Conservation (phyloP, 352 stramenopile genomes). For the Thraustochytrium sp. region DNA sequence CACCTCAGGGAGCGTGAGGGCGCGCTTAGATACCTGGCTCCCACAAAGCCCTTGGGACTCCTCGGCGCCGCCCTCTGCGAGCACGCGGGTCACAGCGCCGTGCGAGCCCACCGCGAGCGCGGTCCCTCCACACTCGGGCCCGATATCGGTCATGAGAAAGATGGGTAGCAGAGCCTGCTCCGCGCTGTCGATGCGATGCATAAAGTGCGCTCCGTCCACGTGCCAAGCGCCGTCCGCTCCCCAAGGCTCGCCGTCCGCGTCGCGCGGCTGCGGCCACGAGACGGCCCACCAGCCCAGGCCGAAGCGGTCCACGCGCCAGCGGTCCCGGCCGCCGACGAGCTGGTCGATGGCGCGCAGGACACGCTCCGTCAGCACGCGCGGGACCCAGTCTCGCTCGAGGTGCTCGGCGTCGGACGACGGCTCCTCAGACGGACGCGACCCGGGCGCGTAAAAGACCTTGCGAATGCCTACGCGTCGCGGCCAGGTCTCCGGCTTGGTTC, state of each 20-base stretch:
- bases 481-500: conserved; percentile 56
- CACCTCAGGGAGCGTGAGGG: conserved; percentile 49
- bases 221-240: conserved; percentile 67
- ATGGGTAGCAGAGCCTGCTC: conserved; percentile 68
- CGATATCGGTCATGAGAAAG: conserved; percentile 70
- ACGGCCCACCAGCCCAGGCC: conserved; percentile 74
- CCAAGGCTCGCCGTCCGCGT: conserved; percentile 55
- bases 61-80: conserved; percentile 51
- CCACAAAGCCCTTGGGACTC: conserved; percentile 40
- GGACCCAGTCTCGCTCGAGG: conserved; percentile 55
- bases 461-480: conserved; percentile 52
- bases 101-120: conserved; percentile 64
- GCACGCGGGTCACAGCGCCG: conserved; percentile 57
- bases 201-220: conserved; percentile 66
- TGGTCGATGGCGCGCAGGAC: conserved; percentile 59
- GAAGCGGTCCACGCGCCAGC: conserved; percentile 59
- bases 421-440: neutral
- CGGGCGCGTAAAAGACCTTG: neutral
- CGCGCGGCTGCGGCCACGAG: conserved; percentile 61
- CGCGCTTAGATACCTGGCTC: conserved; percentile 43
- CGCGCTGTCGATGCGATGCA: conserved; percentile 63
- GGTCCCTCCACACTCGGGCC: conserved; percentile 61
- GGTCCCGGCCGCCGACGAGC: conserved; percentile 58
- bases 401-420: conserved; percentile 19
- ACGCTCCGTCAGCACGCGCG: neutral